A percentile compares a stretch with the other conserved stretches of the same genome.
phyloP scores from a whole-genome alignment of 2,329 filamentous ascomycete genomes.

The Trichoderma oligosporum region DNA sequence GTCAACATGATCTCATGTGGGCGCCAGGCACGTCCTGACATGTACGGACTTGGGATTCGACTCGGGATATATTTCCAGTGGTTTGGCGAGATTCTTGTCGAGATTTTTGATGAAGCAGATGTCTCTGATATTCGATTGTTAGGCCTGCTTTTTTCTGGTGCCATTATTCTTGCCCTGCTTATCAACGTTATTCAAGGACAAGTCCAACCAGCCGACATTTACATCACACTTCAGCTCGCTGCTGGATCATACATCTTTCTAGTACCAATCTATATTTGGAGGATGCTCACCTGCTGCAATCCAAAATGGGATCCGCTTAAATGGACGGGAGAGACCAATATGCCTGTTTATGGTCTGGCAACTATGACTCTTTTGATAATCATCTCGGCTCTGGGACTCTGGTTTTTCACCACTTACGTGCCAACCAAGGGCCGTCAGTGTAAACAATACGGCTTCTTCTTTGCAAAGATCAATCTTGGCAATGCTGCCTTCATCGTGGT shows the following conservation, averaged over 20 bases:
- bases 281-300: slow-evolving; percentile 31
- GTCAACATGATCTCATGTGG: slow-evolving; percentile 27
- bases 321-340: slow-evolving; percentile 28
- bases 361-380: slow-evolving; percentile 28
- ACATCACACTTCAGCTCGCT: slow-evolving; percentile 20
- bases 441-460: slow-evolving; percentile 32
- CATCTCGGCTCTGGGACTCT: slow-evolving; percentile 31
- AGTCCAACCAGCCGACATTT: slow-evolving; percentile 22
- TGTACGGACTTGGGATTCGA: slow-evolving; percentile 37
- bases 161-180: slow-evolving; percentile 29
- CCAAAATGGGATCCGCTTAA: slow-evolving; percentile 31
- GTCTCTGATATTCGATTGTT: slow-evolving; percentile 32
- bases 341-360: slow-evolving; percentile 27
- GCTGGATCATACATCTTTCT: slow-evolving; percentile 35
- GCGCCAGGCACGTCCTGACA: slow-evolving; percentile 27
- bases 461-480: slow-evolving; percentile 29
- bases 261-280: slow-evolving; percentile 35
- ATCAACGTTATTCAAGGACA: slow-evolving; percentile 24
- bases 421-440: slow-evolving; percentile 23
- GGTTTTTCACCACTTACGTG: slow-evolving; percentile 32
- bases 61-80: slow-evolving; percentile 37
- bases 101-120: slow-evolving; percentile 30
- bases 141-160: slow-evolving; percentile 32
- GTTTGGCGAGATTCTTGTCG: slow-evolving; percentile 32
- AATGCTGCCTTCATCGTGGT: slow-evolving; percentile 29